phyloP scores from a whole-genome alignment of 176 grass and related monocot genomes.

The Avena insularis region DNA sequence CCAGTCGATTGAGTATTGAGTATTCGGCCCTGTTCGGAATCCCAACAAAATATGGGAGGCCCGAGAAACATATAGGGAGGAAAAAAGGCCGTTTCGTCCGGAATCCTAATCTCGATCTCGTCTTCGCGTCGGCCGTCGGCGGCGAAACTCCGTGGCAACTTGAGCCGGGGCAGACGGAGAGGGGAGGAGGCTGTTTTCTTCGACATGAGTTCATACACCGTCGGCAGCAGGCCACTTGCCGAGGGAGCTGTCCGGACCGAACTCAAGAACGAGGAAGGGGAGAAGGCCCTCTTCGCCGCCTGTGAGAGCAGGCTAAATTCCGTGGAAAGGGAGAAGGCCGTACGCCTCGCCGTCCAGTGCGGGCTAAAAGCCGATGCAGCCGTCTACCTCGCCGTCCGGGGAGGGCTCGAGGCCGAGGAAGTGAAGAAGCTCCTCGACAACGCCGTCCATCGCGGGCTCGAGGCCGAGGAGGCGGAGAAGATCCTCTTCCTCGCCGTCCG shows the following conservation, averaged over 20 bases:
- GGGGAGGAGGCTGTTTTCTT: not conserved
- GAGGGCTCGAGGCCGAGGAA: not conserved
- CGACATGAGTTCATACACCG: not conserved
- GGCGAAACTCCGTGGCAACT: not conserved
- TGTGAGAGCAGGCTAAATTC: not conserved
- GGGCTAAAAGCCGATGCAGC: not conserved
- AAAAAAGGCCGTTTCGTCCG: too few relatives aligned
- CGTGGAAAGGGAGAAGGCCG: not conserved
- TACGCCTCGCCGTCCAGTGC: not conserved
- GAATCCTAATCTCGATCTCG: not conserved
- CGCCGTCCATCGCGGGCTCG: not conserved
- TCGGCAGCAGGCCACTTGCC: not conserved
- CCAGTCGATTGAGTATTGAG: too few relatives aligned
- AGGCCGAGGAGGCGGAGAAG: not conserved
- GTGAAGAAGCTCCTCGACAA: not conserved
- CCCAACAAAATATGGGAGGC: too few relatives aligned
- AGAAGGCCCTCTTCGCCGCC: not conserved
- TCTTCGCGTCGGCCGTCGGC: not conserved
- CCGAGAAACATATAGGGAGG: too few relatives aligned
- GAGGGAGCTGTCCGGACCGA: not conserved
- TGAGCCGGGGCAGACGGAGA: not conserved
- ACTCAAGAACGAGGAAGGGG: not conserved
- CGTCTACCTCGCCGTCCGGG: not conserved
- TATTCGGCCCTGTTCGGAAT: too few relatives aligned
- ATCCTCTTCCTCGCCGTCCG: not conserved